phyloP scores from a whole-genome alignment of 805 yeast species.

The Phaffomyces antillensis region DNA sequence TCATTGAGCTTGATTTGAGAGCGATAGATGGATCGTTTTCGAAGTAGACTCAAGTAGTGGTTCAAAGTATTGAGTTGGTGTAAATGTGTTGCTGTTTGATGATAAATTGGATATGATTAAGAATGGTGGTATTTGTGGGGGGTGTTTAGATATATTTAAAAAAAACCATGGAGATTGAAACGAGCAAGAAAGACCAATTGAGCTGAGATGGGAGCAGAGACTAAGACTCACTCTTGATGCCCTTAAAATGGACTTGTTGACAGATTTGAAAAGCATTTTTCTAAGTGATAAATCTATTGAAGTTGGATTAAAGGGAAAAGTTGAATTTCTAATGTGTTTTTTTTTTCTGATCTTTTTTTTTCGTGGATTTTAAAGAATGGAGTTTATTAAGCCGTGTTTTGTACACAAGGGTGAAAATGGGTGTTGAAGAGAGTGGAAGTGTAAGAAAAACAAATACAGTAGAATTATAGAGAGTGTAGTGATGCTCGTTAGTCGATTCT shows the following conservation, averaged over 20 bases:
- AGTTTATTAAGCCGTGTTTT: too few species aligned
- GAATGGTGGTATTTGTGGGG: background rate
- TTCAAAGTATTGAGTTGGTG: too few species aligned
- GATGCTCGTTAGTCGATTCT: too few species aligned
- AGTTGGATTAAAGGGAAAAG: background rate
- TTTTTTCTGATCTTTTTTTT: too few species aligned
- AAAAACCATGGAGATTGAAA: background rate
- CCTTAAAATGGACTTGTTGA: slow-evolving; percentile 14
- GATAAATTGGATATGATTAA: too few species aligned
- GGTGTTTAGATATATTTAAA: background rate
- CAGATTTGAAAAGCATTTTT: slow-evolving; percentile 13
- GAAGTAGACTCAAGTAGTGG: too few species aligned
- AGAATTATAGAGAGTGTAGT: too few species aligned
- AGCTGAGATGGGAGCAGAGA: background rate
- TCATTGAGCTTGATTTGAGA: too few species aligned
- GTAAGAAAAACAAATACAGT: too few species aligned
- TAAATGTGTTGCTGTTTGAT: too few species aligned
- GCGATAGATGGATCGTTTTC: too few species aligned
- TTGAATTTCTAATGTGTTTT: background rate
- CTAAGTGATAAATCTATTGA: background rate
- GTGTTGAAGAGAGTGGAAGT: background rate
- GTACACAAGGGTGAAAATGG: background rate
- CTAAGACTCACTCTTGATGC: slow-evolving; percentile 12
- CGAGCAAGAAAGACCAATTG: background rate
- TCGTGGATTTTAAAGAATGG: too few species aligned